Base-by-base conservation (phyloP, 176 grass and related monocot genomes). In the Pontederia crassipes region DNA sequence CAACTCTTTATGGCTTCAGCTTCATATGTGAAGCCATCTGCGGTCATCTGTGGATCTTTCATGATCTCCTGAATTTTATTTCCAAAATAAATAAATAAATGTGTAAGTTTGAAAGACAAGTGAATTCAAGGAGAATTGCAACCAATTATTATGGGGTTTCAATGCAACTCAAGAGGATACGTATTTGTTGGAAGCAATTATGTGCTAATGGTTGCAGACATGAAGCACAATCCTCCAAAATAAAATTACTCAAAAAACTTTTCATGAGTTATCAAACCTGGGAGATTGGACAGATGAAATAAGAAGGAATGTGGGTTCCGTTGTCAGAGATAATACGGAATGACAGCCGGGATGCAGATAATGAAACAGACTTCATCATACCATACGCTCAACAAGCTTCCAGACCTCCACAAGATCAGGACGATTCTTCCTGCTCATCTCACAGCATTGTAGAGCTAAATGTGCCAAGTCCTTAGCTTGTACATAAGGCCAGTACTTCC, bases 21-120 rank as follows among this genome's bases (percentile, higher is more conserved):
- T 69, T 88, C 89, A 1, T 87, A 87, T 1, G 80, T 93, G 68
- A 84, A 93, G 8, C 84, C 80, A 27, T 93, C 89, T 13, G 84
- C 83, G 2, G 84, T 83, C 18, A 84, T 79, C 70, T 82, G 81
- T 24, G 84, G 84, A 47, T 93, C 78, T 17, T 20, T 81, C 84
- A 93, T 93, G 12, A 87, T 70, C 72, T 87, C 84, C 84, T 93
- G 74, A 4, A 45, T 57, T 15, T 14, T n/a, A 61, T 40, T 40
- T 40, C 4, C 32, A 40, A 40, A 40, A 40, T 7, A 40, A 40
- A 40, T 24, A 24, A 24, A 24, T 24, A 24, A 24, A 24, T 0
- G 20, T 40, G 32, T 40, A 40, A 40, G 32, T 40, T 40, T 40
- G 32, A 40, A 40, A 4, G 32, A 40, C 32, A 7, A 40, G 32